Evolutionary conservation across 1,284 basidiomycete genomes (phyloP), one percentile per base, ranked within the genome.

Genomic region (Ganoderma lucidum): DNA sequence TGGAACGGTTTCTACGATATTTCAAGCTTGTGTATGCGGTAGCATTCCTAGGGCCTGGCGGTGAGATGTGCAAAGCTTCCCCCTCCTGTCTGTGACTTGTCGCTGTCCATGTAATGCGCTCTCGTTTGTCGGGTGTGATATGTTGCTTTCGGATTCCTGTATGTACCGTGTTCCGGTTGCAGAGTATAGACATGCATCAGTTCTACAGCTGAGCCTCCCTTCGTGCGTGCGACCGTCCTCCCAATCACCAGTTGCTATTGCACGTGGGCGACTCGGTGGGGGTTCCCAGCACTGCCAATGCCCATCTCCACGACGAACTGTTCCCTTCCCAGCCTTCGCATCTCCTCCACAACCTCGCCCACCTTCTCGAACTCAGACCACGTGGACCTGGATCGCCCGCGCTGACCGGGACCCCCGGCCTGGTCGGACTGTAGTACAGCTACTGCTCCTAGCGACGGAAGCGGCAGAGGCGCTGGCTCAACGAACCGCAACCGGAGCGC

Each of bases 331-430:
- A 88, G 77, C 65, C 78, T 79, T 64, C 82, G 83, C 89, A 93
- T 88, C 80, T 89, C 89, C 59, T 90, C 88, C 3, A 93, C 83
- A 0, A 91, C 89, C 73, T 93, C 89, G 0, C 88, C 87, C 2
- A 93, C 85, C 78, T 91, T 93, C 75, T 90, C 85, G 71, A 93
- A 82, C 77, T 93, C 91, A 6, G 75, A 73, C 88, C 88, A 89
- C 30, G 70, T 19, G 35, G 35, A 35, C 30, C 71, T 19, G 35
- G 35, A 35, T 35, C 35, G 35, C 55, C 41, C n/a, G 23, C 48
- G 44, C 51, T 44, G 41, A 9, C 23, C 23, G 23, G 23, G 23
- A 23, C 41, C 39, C 19, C 65, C 58, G 35, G 35, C 35, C 35
- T 35, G 35, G 35, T 35, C 35, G 35, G 35, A 35, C 35, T 35